Evolutionary conservation across 495 filamentous ascomycete genomes (phyloP), one percentile per base, ranked within the genome.

Genomic region (Endocarpon pusillum): DNA sequence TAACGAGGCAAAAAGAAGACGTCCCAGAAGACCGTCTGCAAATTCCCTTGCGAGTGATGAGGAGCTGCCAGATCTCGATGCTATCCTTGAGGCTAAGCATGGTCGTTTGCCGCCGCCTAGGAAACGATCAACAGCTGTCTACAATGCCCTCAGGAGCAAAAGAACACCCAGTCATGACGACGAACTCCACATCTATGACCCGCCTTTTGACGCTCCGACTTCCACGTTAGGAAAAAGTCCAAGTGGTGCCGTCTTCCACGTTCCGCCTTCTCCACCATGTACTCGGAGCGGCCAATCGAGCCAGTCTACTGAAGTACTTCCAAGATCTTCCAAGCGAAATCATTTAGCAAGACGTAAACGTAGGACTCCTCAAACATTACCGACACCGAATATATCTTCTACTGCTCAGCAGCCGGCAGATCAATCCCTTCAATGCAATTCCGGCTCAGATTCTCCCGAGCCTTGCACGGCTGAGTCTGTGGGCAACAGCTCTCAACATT

Each of bases 241-340:
- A 12, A 23, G 5, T n/a, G 14, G 15, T 3, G 44, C 48, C 7
- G 33, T 50, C n/a, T 49, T 44, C 16, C 48, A 61, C 26, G 36
- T 61, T 12, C 44, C 52, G 1, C 54, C 49, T 15, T 66, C 59
- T 17, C 61, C 64, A 9, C 58, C 59, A 19, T 49, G 48, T 19
- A 54, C 62, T 18, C 47, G 47, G 12, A 51, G 51, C 42, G 37
- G 43, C 1, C 54, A 49, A 4, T 52, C 57, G 1, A 26, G 9
- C 5, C 42, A 47, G 17, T 44, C 36, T 8, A 29, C 32, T 5
- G 12, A 23, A 41, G 40, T 14, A 35, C 41, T 18, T 37, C 43
- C 30, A 48, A 35, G n/a, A 61, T 67, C 27, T 58, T 33, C 61
- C 61, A 20, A 48, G 37, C 4, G 59, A 46, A 3, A 51, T 59